These are phyloP conservation scores for Colletotrichum ledebouriae DNA, from an alignment of 2,329 filamentous ascomycete species.

Conservation along the genomic window DNA sequence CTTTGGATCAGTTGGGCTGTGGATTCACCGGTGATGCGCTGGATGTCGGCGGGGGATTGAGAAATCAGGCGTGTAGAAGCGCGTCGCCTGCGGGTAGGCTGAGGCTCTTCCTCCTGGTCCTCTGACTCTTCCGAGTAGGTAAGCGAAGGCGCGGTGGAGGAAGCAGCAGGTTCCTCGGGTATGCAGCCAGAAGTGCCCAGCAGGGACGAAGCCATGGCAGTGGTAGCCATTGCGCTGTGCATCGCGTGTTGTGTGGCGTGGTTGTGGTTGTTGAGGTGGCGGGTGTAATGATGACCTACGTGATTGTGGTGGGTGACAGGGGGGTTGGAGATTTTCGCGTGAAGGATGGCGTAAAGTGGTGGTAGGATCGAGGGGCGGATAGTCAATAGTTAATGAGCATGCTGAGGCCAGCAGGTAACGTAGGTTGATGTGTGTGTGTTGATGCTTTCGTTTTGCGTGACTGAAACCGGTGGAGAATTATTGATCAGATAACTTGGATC, in stretches of 20 bases:
- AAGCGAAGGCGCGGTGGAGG: slow-evolving; percentile 71
- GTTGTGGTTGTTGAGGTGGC: slow-evolving; percentile 19
- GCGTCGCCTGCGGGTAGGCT: slow-evolving; percentile 63
- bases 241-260: slow-evolving; percentile 17
- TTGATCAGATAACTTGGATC: slow-evolving; percentile 41
- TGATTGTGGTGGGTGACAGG: slow-evolving; percentile 20
- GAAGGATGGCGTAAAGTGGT: slow-evolving; percentile 30
- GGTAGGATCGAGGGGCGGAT: slow-evolving; percentile 31
- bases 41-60: slow-evolving; percentile 72
- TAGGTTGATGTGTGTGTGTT: not conserved
- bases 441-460: slow-evolving; percentile 13
- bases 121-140: slow-evolving; percentile 75
- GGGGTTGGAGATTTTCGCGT: slow-evolving; percentile 18
- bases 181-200: slow-evolving; percentile 58
- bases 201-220: slow-evolving; percentile 55
- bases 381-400: slow-evolving; percentile 38
- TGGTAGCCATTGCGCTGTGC: slow-evolving; percentile 50
- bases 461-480: slow-evolving; percentile 35
- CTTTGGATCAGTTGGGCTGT: slow-evolving; percentile 72
- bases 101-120: slow-evolving; percentile 65
- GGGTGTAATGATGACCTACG: slow-evolving; percentile 17
- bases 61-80: slow-evolving; percentile 78
- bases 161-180: slow-evolving; percentile 59
- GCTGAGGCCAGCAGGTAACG: not conserved
- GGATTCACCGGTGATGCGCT: slow-evolving; percentile 74